Base-by-base conservation (phyloP, 306 rosid genomes). In the Herpetospermum pedunculosum region DNA sequence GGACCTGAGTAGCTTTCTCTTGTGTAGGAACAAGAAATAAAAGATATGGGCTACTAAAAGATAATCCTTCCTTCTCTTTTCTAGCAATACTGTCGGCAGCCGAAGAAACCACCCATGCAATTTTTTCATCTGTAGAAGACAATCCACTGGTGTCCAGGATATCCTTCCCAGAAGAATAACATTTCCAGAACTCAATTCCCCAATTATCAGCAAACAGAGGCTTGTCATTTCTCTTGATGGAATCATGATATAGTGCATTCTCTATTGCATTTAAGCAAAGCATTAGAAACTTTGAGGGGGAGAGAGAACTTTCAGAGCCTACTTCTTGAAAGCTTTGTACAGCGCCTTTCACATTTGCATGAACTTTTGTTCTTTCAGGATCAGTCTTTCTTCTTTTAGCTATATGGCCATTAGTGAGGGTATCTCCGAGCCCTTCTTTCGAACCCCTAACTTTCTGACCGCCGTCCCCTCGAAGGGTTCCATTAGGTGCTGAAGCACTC, bases 141-240 rank as follows among this genome's bases (percentile, higher is more conserved):
- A 80, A 50, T 75, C 92, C 92, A 77, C 89, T 77, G 41, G 91
- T 87, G 65, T 91, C 97, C 50, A 94, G 13, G n/a, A 91, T 73
- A 87, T 91, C 89, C 75, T 88, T 86, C 52, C 90, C 95, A 37
- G 85, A 76, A 59, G 92, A 85, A 85, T 80, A 89, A 79, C 79
- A 80, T 79, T 82, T 94, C 80, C 87, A 88, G 81, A 94, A 94
- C 75, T 91, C 96, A 76, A 89, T 81, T 8, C 99, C 99, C 99
- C 99, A 94, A 10, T 87, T 16, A 68, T 86, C 77, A 74, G 75
- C 79, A 77, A 84, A 87, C 54, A 88, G 81, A 52, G 96, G 86
- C 59, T 83, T 84, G 23, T 76, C 88, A 88, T 89, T 95, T 76
- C 83, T 82, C 28, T 71, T 83, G 50, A 64, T 77, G 77, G 60